Evolutionary conservation across 768 basidiomycete species (phyloP), one percentile per base, ranked within the genome.

Genomic region (Russula earlei): DNA sequence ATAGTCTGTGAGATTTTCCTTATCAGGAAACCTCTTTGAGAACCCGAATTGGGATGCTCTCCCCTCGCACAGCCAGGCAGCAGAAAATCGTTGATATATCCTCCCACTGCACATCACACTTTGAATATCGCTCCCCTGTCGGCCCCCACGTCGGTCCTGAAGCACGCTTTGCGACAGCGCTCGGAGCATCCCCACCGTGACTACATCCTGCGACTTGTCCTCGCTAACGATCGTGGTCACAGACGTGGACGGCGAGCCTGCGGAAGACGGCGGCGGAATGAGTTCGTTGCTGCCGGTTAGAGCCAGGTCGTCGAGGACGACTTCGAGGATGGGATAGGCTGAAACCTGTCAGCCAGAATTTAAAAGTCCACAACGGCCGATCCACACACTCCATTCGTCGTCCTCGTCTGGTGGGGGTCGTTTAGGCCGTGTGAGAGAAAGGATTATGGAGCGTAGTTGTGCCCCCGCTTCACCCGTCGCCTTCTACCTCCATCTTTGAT

Each of bases 181-280:
- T 33, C 61, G 61, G 4, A 62, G 61, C 61, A 62, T 62, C 37
- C 55, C 55, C 6, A 60, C 58, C 3, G 61, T 62, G 19, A 62
- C 33, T 11, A 53, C 52, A 36, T 43, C 33, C 12, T 43, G 48
- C 0, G 48, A 25, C 19, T 46, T 54, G 7, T 61, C 56, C 12
- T 53, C 59, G 27, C 49, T 56, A 31, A 34, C 55, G 25, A 60
- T 47, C n/a, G 59, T 61, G 15, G 41, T 53, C 20, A 51, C 27
- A 11, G 60, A 61, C 1, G 53, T 37, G 10, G 61, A 56, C 0
- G 59, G 61, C 27, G 61, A 62, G 1, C 36, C 55, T 0, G 60
- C 55, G 0, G 33, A 11, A 40, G 61, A 60, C 5, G 61, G 59
- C 1, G 61, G 60, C 2, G 59, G 59, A 22, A 51, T 36, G 15